phyloP scores from a whole-genome alignment of 2,329 filamentous ascomycete species.

The Colletotrichum caudatum region DNA sequence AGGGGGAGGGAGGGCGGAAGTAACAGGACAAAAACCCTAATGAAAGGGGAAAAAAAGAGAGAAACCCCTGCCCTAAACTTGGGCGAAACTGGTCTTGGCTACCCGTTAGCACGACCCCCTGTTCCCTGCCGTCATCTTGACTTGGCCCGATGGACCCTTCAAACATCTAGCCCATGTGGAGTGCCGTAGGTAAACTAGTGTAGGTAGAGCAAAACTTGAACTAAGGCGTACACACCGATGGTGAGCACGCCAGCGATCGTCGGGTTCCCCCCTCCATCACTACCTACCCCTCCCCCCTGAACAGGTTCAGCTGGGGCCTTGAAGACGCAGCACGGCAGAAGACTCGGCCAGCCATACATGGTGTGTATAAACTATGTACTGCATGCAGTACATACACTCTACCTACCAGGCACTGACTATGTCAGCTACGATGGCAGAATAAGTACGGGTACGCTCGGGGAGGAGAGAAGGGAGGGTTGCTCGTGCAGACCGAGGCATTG shows the following conservation, averaged over 20 bases:
- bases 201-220: background rate
- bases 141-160: constrained; percentile 24
- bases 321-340: background rate
- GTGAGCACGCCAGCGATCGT: constrained; percentile 24
- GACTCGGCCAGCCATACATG: background rate
- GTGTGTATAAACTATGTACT: background rate
- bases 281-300: background rate
- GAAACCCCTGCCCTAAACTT: background rate
- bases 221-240: constrained; percentile 1
- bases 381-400: too few species aligned
- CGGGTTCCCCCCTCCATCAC: constrained; percentile 5
- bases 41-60: background rate
- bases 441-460: background rate
- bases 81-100: constrained; percentile 2
- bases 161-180: constrained; percentile 10
- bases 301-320: background rate
- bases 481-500: background rate
- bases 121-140: constrained; percentile 16
- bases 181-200: background rate
- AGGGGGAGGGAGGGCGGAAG: background rate
- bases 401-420: background rate
- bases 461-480: background rate
- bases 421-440: background rate
- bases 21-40: background rate
- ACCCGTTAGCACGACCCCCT: background rate